Evolutionary conservation across 1,139 yeast genomes (phyloP).

Genomic region (Meyerozyma athensensis): DNA sequence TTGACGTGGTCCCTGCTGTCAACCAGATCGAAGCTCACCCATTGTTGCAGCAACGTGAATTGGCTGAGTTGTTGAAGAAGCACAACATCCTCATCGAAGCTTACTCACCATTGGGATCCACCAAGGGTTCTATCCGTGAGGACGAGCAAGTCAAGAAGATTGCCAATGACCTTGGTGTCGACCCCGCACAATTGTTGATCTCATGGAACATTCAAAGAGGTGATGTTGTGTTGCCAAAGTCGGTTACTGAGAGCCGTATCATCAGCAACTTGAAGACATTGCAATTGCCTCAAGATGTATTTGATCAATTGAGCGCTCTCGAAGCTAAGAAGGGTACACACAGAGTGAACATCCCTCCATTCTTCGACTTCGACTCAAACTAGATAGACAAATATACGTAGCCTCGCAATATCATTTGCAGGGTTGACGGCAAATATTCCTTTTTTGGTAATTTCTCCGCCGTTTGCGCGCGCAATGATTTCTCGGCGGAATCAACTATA

Average conservation of each 20-base stretch:
- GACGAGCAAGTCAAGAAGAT: constrained; percentile 45
- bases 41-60: constrained; percentile 62
- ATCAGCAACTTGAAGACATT: constrained; percentile 51
- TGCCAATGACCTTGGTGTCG: constrained; percentile 52
- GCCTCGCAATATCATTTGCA: too few species aligned
- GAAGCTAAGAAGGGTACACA: constrained; percentile 36
- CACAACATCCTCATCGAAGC: constrained; percentile 64
- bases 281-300: constrained; percentile 50
- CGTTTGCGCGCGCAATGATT: too few species aligned
- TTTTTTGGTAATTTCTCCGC: too few species aligned
- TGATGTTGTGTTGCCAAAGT: constrained; percentile 68
- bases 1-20: constrained; percentile 58
- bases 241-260: constrained; percentile 58
- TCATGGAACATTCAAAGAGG: constrained; percentile 74
- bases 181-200: constrained; percentile 59
- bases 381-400: background rate
- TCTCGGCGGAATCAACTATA: too few species aligned
- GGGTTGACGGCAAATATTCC: too few species aligned
- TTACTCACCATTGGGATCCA: constrained; percentile 76
- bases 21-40: constrained; percentile 80
- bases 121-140: constrained; percentile 57
- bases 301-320: constrained; percentile 42
- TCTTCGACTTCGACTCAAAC: constrained; percentile 1
- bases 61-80: constrained; percentile 48
- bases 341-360: background rate